Conservation (phyloP, 176 grass and related monocot species). For the Elymus sibiricus region DNA sequence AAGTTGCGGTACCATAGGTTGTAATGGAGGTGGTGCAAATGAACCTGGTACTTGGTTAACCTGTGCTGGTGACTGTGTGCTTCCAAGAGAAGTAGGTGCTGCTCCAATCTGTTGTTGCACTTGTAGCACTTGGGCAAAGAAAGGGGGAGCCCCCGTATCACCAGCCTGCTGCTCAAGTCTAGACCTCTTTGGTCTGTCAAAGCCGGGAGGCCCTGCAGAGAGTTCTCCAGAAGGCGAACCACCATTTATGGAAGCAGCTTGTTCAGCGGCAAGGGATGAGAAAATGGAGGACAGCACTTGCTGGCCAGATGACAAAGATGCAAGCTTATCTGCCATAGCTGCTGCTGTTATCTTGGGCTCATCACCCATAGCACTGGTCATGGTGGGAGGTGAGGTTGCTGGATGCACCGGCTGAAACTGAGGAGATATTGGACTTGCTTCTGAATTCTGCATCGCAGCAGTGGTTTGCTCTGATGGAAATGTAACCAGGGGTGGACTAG, state of each 20-base stretch:
- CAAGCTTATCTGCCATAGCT: constrained; percentile 87
- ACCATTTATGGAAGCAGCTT: constrained; percentile 53
- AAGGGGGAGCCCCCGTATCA: constrained; percentile 40
- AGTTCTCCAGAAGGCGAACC: constrained; percentile 34
- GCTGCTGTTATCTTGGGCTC: constrained; percentile 87
- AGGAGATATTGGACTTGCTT: constrained; percentile 15
- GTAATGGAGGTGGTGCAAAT: constrained; percentile 61
- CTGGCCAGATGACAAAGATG: constrained; percentile 70
- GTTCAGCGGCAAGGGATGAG: constrained; percentile 68
- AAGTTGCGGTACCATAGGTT: constrained; percentile 51
- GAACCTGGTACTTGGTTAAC: constrained; percentile 36
- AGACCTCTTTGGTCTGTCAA: constrained; percentile 68
- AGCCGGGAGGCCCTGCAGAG: constrained; percentile 41
- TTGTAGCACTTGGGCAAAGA: constrained; percentile 48
- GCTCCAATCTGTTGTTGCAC: constrained; percentile 40
- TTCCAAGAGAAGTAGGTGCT: constrained; percentile 33
- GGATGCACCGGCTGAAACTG: constrained; percentile 40
- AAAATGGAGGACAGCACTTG: constrained; percentile 68
- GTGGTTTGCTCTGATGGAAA: constrained; percentile 36
- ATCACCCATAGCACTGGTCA: constrained; percentile 34
- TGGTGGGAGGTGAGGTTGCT: constrained; percentile 30
- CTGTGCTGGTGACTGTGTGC: constrained; percentile 23
- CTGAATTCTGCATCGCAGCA: constrained; percentile 13
- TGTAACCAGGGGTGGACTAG: constrained; percentile 23
- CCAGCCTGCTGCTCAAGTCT: constrained; percentile 54